Conservation (phyloP, 1,284 basidiomycete species). For the Papiliotrema laurentii region DNA sequence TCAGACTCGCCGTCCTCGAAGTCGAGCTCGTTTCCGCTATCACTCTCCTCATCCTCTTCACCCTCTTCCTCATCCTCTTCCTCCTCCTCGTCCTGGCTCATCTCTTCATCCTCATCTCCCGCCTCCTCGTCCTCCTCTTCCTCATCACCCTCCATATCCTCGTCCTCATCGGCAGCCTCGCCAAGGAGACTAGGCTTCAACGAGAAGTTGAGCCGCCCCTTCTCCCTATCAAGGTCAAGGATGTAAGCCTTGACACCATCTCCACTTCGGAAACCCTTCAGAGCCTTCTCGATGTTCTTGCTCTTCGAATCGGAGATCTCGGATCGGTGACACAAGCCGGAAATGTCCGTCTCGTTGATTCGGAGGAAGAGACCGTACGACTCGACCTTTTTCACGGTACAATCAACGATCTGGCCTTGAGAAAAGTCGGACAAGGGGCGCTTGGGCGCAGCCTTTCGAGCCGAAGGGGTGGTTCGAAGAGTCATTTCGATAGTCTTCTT, state of each 20-base stretch:
- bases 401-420: slow-evolving; percentile 70
- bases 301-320: slow-evolving; percentile 83
- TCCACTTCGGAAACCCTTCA: slow-evolving; percentile 78
- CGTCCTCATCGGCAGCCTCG: slow-evolving; percentile 35
- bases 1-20: slow-evolving; percentile 8
- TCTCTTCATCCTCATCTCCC: slow-evolving; percentile 27
- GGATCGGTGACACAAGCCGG: slow-evolving; percentile 90
- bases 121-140: slow-evolving; percentile 19
- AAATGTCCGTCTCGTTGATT: slow-evolving; percentile 74
- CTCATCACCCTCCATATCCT: slow-evolving; percentile 24
- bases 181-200: slow-evolving; percentile 85
- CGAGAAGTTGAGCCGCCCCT: slow-evolving; percentile 77
- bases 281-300: slow-evolving; percentile 68
- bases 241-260: slow-evolving; percentile 81
- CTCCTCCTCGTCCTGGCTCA: slow-evolving; percentile 18
- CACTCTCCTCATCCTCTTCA: slow-evolving; percentile 9
- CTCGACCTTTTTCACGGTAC: slow-evolving; percentile 71
- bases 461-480: slow-evolving; percentile 57
- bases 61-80: slow-evolving; percentile 4
- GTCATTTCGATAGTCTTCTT: slow-evolving; percentile 82
- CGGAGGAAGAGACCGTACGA: slow-evolving; percentile 89
- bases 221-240: slow-evolving; percentile 64
- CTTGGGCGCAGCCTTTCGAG: slow-evolving; percentile 41
- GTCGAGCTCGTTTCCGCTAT: slow-evolving; percentile 8
- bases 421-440: slow-evolving; percentile 56